Evolutionary conservation across 805 yeast genomes (phyloP), one percentile per base, ranked within the genome.

Genomic region (Hanseniaspora singularis): DNA sequence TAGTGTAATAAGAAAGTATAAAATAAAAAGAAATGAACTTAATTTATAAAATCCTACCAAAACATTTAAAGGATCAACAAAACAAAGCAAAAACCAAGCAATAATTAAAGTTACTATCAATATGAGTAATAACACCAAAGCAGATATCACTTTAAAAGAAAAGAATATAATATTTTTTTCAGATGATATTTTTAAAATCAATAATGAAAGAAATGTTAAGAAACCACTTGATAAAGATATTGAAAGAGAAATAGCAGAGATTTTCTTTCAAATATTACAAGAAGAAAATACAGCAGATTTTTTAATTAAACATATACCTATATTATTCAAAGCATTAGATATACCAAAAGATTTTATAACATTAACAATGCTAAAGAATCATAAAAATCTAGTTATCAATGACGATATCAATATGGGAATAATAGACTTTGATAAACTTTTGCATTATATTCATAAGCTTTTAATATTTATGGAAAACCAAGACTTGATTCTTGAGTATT

Each of bases 401-500:
- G 20, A 8, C 20, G 7, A 5, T 5, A n/a, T 3, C 12, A 26
- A 31, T 11, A 67, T 73, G 0, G 54, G 65, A 30, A 56, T 73
- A 3, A 64, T 74, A 11, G 77, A 72, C 53, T 71, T 73, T 51
- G 76, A 71, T 38, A 66, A 64, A 48, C 57, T 70, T 33, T 46
- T 73, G 28, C 56, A 59, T 33, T 57, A 56, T 39, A 70, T 73
- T 2, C 69, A 64, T 34, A 64, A 70, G 24, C 52, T 72, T 39
- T 49, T 72, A 33, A 57, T 66, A 11, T 60, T 70, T 39, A 58
- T 67, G 55, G 63, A 66, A 43, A 67, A 73, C 49, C 51, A 58
- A 18, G 52, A 51, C 2, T 40, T 56, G 0, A 64, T 73, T 3
- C 65, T 66, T 36, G 58, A 61, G 5, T 55, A 64, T 19, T 74